Conservation (phyloP, 768 basidiomycete species). For the Botryobasidium botryosum region DNA sequence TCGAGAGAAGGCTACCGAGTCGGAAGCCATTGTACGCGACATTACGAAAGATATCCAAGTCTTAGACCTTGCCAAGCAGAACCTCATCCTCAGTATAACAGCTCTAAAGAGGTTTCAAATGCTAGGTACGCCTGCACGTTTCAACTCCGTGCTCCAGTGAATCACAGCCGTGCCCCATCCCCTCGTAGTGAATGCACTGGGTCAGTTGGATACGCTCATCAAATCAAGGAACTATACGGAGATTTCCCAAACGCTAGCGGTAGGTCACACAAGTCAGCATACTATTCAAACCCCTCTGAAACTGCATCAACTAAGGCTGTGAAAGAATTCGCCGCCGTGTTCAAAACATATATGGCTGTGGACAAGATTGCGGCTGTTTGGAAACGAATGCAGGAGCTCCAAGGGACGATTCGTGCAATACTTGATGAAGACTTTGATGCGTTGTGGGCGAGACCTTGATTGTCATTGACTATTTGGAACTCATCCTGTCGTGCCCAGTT, state of each 20-base stretch:
- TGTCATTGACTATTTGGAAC: not conserved
- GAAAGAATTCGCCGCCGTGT: constrained; percentile 64
- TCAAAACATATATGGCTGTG: constrained; percentile 65
- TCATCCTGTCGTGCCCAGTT: constrained; percentile 30
- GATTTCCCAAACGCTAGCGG: constrained; percentile 66
- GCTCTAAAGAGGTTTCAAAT: constrained; percentile 81
- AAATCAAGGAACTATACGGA: constrained; percentile 68
- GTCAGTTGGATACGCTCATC: constrained; percentile 63
- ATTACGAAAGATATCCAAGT: constrained; percentile 96
- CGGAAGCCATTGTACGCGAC: constrained; percentile 85
- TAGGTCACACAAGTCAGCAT: constrained; percentile 27
- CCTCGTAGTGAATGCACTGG: constrained; percentile 55
- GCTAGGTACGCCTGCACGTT: constrained; percentile 47
- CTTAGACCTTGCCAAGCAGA: constrained; percentile 41
- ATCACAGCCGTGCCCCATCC: not conserved
- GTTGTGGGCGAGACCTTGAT: constrained; percentile 42
- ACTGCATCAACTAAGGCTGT: constrained; percentile 55
- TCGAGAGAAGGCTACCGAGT: constrained; percentile 91
- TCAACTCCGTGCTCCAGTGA: not conserved
- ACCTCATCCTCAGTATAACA: constrained; percentile 71
- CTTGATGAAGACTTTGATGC: constrained; percentile 84
- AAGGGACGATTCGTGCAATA: constrained; percentile 62
- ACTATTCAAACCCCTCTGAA: no score
- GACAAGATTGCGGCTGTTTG: constrained; percentile 61
- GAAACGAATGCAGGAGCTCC: constrained; percentile 63